Percentiles rank a stretch among this genome's conserved stretches.
phyloP scores from a whole-genome alignment of 768 basidiomycete genomes.

The Tephrocybe sp. region DNA sequence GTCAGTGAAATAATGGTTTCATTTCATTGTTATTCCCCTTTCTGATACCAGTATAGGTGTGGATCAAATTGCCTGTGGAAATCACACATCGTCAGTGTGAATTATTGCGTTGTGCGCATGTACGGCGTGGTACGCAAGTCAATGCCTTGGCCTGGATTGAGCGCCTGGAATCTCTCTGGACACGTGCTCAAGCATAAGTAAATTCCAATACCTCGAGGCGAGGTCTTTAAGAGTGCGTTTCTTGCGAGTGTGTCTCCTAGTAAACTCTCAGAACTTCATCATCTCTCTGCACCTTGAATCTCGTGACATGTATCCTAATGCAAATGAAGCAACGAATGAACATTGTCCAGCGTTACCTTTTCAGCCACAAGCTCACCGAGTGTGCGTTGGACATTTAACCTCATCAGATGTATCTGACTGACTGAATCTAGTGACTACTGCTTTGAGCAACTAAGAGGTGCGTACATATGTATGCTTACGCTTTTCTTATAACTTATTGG shows the following conservation, averaged over 20 bases:
- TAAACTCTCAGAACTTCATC: conserved; percentile 1
- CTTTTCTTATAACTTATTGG: background rate
- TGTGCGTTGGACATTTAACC: conserved; percentile 10
- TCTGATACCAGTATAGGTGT: too few relatives aligned
- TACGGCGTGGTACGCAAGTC: too few relatives aligned
- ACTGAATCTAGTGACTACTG: conserved; percentile 18
- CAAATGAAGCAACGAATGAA: conserved; percentile 14
- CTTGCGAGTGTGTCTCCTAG: too few relatives aligned
- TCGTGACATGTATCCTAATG: conserved; percentile 16
- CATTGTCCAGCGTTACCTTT: background rate
- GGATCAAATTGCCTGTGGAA: too few relatives aligned
- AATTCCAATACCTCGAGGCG: background rate
- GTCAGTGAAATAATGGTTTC: too few relatives aligned
- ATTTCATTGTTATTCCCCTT: too few relatives aligned
- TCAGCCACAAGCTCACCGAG: conserved; percentile 15
- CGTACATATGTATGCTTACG: background rate
- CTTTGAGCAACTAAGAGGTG: conserved; percentile 38
- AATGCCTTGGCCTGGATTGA: too few relatives aligned
- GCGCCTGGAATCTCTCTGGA: background rate
- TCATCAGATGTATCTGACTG: background rate
- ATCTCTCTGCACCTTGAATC: background rate
- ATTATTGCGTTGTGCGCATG: too few relatives aligned
- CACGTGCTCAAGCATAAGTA: background rate
- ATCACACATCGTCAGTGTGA: too few relatives aligned
- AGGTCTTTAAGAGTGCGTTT: background rate